Base-by-base conservation (phyloP, 2,329 filamentous ascomycete genomes). In the Penicillium sp. region DNA sequence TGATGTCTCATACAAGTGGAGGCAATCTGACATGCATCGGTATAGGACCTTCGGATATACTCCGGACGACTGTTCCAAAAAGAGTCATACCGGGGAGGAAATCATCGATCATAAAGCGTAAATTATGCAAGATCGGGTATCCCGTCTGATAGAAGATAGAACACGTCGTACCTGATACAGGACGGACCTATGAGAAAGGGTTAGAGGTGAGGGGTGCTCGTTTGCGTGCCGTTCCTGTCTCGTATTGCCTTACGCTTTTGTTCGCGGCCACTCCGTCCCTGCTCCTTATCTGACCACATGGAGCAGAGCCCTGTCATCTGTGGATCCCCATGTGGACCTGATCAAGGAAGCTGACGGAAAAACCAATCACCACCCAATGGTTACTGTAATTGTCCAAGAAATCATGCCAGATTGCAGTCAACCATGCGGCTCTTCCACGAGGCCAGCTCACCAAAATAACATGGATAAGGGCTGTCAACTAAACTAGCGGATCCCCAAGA, bases 91-190 rank as follows among this genome's bases (percentile, higher is more conserved):
- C 39, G 6, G 25, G 25, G 29, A 46, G 41, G 32, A 16, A 46
- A 52, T 21, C 39, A 39, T 39, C 23, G 16, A 47, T 52, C 31
- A 31, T 18, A 46, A 46, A 52, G n/a, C 38, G 27, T 32, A 35
- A 32, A 42, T 38, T 16, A 16, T 42, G 23, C 16, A 8, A 42
- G 25, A 35, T 49, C 21, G 21, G 38, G 18, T 38, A 47, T 46
- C 9, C 31, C 16, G n/a, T 29, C 37, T 16, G 1, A 21, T 27
- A 23, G 6, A 29, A 21, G 37, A 47, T 52, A 47, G 53, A 34
- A 55, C 53, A 55, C 49, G 53, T 55, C 53, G 52, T 52, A n/a
- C 49, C 37, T 25, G n/a, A 44, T 39, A 25, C 25, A 42, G 16
- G 6, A 25, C 15, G 9, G 49, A 44, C 49, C 49, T 55, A 52